Evolutionary conservation across 2,329 filamentous ascomycete genomes (phyloP).

Genomic region (Curvularia verruculosa): DNA sequence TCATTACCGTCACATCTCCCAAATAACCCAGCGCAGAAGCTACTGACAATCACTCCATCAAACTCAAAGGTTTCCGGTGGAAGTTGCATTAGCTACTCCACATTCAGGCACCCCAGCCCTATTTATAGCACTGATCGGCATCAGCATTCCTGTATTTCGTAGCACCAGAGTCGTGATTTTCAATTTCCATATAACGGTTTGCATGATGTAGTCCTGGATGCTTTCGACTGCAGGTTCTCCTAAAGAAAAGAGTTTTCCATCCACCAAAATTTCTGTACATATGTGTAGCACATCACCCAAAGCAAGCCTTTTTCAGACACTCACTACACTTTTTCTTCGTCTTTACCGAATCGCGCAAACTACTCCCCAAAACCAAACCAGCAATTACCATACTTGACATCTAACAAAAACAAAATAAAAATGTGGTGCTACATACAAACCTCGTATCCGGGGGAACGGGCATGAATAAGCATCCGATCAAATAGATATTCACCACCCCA

Average conservation of each 20-base stretch:
- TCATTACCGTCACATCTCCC: background rate
- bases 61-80: background rate
- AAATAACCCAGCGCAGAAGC: background rate
- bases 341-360: background rate
- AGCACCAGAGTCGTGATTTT: background rate
- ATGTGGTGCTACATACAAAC: background rate
- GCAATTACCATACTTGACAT: background rate
- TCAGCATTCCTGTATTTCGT: background rate
- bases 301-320: background rate
- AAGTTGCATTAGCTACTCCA: conserved; percentile 8
- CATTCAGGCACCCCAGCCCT: conserved; percentile 8
- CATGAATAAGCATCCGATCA: background rate
- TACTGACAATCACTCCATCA: background rate
- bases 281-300: background rate
- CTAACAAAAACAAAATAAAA: too few relatives aligned
- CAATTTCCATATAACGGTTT: background rate
- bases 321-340: background rate
- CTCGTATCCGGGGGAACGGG: background rate
- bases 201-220: background rate
- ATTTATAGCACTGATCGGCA: conserved; percentile 10
- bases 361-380: background rate
- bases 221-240: background rate
- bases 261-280: background rate
- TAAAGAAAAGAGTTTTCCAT: background rate
- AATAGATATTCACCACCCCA: too few relatives aligned